Percentiles rank a stretch among this genome's conserved stretches.
phyloP scores from a whole-genome alignment of 129 eudicot species.

The Tagetes patula region DNA sequence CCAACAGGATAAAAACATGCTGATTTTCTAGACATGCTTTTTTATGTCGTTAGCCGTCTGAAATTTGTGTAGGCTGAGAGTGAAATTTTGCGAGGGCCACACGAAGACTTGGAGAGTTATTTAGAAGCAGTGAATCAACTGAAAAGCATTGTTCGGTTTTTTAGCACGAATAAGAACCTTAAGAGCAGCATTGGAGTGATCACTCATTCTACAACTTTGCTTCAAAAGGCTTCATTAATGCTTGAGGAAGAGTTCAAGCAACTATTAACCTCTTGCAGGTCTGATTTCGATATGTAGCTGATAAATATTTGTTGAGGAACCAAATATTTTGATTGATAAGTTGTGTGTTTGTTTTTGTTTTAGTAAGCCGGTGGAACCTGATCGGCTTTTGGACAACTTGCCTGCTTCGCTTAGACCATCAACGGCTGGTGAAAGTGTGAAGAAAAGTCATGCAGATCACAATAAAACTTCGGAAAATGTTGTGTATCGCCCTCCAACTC shows the following conservation, averaged over 20 bases:
- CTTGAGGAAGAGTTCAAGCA: conserved; percentile 83
- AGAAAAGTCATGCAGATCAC: conserved; percentile 47
- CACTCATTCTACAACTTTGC: conserved; percentile 59
- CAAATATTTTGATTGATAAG: not conserved
- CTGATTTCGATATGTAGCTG: not conserved
- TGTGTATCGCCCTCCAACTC: conserved; percentile 51
- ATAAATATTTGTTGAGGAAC: not conserved
- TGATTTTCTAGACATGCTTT: no score
- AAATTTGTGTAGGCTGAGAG: conserved; percentile 68
- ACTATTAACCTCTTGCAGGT: conserved; percentile 67
- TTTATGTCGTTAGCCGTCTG: no score
- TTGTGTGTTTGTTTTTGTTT: conserved; percentile 29
- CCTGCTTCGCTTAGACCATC: conserved; percentile 67
- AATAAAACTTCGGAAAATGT: conserved; percentile 49
- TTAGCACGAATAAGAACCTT: conserved; percentile 65
- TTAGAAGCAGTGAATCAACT: conserved; percentile 74
- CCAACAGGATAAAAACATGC: no score
- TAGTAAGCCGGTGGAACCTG: conserved; percentile 95
- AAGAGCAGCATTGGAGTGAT: conserved; percentile 65
- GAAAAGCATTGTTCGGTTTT: conserved; percentile 53
- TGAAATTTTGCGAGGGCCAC: conserved; percentile 77
- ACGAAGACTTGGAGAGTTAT: conserved; percentile 87
- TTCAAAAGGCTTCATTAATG: conserved; percentile 65
- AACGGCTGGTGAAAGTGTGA: conserved; percentile 44
- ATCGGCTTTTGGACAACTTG: conserved; percentile 73